Base-by-base conservation (phyloP, 805 yeast species). In the Saturnispora saitoi region DNA sequence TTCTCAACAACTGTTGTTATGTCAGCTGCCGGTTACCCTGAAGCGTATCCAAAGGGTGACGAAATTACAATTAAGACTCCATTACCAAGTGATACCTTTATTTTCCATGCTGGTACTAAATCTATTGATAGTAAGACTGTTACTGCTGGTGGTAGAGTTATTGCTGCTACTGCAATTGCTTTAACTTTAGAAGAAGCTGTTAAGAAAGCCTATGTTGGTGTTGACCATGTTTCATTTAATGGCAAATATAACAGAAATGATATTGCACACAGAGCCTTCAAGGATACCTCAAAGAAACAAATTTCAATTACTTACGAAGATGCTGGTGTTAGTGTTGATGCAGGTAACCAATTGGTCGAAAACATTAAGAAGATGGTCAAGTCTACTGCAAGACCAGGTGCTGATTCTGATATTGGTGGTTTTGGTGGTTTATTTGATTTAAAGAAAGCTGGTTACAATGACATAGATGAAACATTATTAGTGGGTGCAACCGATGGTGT, bases 401-500 rank as follows among this genome's bases (percentile, higher is more conserved):
- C 99, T 32, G 96, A 93, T 62, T 86, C 97, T 14, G 96, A 89
- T 58, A 93, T 93, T 58, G 99, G 99, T 63, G 99, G 99, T 2
- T 93, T 93, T 62, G 99, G 99, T 56, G 99, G 99, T 56, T 70
- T 91, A 40, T 95, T 93, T 57, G 99, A 95, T 65, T 75, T 93
- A 60, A 77, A 80, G 57, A 80, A 81, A 45, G 95, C 95, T 41
- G 98, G 98, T 6, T 93, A 82, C 69, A 65, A 68, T 42, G 80
- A 81, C 56, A 78, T 88, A 19, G 79, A 76, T 55, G 81, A 84
- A 49, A 81, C 88, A n/a, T 68, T 93, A 49, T 72, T 93, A 51
- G 98, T 93, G 38, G 96, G 93, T 51, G 98, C 99, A 51, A 93
- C 99, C 42, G 99, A 93, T 69, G 99, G 99, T 69, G 98, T 93